Base-by-base conservation (phyloP, 139 green algal species). In the Closterium sp. region DNA sequence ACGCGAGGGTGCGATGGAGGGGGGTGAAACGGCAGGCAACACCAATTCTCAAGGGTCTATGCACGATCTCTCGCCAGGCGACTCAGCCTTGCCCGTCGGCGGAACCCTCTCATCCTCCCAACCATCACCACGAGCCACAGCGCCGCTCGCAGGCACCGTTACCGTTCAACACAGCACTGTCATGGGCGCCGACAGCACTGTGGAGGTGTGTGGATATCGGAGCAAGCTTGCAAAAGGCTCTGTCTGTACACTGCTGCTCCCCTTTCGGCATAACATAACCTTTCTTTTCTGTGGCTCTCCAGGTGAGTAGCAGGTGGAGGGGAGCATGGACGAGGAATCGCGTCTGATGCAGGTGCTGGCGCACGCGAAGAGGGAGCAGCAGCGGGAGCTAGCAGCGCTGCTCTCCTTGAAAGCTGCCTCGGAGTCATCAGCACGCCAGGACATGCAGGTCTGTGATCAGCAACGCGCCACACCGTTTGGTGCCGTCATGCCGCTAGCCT, bases 361-460 rank as follows among this genome's bases (percentile, higher is more conserved):
- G 24, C 30, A 13, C 19, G 31, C 13, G 27, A 13, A 89, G 86
- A 4, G 27, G 86, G 86, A 89, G 86, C 86, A 13, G 86, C 86
- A 89, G 86, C 24, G 31, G 86, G 89, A 91, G 89, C 70, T 91
- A n/a, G 89, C n/a, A 32, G 29, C 29, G 4, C 32, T 91, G 28
- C 24, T 34, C 29, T n/a, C 88, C 21, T 27, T 29, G 5, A 31
- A 17, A 4, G 89, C 62, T n/a, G 89, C 88, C 62, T 38, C 89
- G 4, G 89, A 30, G 28, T 91, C 87, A 9, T 31, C n/a, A 4
- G 88, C n/a, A 34, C 89, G 89, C 28, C 32, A 86, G 4, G 9
- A 9, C 28, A 30, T 91, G 4, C 89, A 91, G 29, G 86, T 89
- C 24, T 31, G 5, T 62, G 5, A 7, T 62, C 7, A 62, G 42